A percentile compares a stretch with the other conserved stretches of the same genome.
phyloP scores from a whole-genome alignment of 495 filamentous ascomycete genomes.

The Annulohypoxylon moriforme region DNA sequence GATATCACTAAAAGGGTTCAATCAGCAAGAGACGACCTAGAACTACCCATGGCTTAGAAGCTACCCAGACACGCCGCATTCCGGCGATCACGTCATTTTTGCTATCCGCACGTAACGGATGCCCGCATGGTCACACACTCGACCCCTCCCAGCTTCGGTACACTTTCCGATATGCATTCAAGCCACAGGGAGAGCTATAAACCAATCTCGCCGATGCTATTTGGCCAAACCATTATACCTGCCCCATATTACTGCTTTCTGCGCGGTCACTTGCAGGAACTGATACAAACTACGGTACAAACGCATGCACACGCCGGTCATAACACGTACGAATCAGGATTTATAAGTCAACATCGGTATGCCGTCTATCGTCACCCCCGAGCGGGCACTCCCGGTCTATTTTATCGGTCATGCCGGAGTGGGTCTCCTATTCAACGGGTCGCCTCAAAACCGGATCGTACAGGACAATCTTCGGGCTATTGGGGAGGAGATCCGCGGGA shows the following conservation, averaged over 20 bases:
- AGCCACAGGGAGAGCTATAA: constrained; percentile 15
- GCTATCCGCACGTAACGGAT: constrained; percentile 34
- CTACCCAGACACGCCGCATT: constrained; percentile 5
- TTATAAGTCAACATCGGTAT: constrained; percentile 6
- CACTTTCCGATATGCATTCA: constrained; percentile 23
- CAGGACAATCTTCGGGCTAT: constrained; percentile 37
- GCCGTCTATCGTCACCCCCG: constrained; percentile 21
- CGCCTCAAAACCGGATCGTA: constrained; percentile 28
- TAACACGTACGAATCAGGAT: constrained; percentile 1
- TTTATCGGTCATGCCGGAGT: constrained; percentile 40
- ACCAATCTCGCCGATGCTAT: constrained; percentile 7
- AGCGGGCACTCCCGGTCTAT: constrained; percentile 31
- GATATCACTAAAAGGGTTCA: neutral
- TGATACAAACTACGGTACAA: neutral
- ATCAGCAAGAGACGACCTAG: neutral
- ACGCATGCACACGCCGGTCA: neutral
- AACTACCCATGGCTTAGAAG: neutral
- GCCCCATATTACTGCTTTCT: constrained; percentile 27
- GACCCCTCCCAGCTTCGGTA: constrained; percentile 22
- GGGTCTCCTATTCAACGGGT: constrained; percentile 27
- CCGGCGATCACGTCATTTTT: constrained; percentile 33
- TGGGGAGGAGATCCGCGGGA: constrained; percentile 29
- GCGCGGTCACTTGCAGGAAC: constrained; percentile 12
- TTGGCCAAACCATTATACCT: neutral
- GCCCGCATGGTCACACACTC: constrained; percentile 14